These are phyloP conservation scores for Cutaneotrichosporon sp. DNA, from an alignment of 1,284 basidiomycete genomes.

Conservation along the genomic window DNA sequence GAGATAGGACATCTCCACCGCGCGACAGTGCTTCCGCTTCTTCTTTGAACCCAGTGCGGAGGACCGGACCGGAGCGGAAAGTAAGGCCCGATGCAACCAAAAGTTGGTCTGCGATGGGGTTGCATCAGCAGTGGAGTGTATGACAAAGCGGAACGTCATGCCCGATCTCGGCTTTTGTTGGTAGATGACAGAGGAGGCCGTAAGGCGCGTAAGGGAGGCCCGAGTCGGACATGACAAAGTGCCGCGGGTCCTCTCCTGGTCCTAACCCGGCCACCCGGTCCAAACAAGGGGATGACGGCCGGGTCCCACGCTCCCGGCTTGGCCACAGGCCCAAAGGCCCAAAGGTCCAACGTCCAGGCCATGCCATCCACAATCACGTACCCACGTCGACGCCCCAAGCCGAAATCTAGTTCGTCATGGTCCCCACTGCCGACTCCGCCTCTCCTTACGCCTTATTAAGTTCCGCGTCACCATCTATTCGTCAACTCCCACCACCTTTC, in stretches of 20 bases:
- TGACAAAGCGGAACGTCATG: constrained; percentile 1
- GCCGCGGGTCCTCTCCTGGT: no score
- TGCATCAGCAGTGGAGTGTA: no score
- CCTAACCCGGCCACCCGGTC: no score
- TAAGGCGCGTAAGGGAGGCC: no score
- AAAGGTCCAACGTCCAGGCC: background rate
- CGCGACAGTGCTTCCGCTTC: background rate
- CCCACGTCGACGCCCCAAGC: background rate
- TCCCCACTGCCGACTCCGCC: background rate
- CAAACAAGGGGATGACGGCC: background rate
- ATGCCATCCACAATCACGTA: background rate
- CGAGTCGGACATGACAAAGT: no score
- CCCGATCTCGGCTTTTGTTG: background rate
- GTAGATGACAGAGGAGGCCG: background rate
- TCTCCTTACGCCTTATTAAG: background rate
- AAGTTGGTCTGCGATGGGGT: no score
- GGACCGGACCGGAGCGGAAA: background rate
- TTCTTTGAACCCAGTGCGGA: background rate
- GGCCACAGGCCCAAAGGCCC: no score
- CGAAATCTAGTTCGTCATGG: background rate
- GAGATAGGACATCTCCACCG: background rate
- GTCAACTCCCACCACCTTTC: background rate
- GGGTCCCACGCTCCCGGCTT: background rate
- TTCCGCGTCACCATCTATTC: background rate
- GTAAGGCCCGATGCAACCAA: background rate